Evolutionary conservation across 2,329 filamentous ascomycete species (phyloP), one percentile per base, ranked within the genome.

Genomic region (Microsporum audouinii): DNA sequence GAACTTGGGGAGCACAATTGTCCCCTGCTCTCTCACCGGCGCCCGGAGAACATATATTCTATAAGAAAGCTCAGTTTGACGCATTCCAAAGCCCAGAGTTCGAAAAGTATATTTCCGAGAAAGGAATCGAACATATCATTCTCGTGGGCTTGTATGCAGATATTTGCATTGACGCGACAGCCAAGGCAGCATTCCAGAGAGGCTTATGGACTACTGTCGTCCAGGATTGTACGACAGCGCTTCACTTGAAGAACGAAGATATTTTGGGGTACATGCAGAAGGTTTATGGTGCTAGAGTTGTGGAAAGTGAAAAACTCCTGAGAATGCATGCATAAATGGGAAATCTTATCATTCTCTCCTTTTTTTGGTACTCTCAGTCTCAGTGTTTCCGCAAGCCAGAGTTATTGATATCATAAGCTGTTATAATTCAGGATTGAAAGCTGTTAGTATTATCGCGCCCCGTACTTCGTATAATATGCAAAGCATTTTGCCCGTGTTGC

Each of bases 201-300:
- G 55, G 55, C 23, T 41, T 57, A 57, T 57, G 55, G 55, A 57
- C 55, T n/a, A 57, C 55, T 14, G 55, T 57, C 14, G 31, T 57
- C 55, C 55, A 57, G 55, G 55, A 57, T 41, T 57, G 55, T 57
- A 57, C 55, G 23, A 39, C 34, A 29, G 14, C 55, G 14, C 55
- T 57, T 33, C 55, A 57, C 33, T 29, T 57, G 33, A 27, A 27
- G 31, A 17, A 57, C 12, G 55, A 38, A 38, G 34, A 38, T 12
- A 41, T 57, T 23, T 57, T 57, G 34, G 38, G 38, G 17, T 57
- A 57, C 38, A 57, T 57, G 55, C 55, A 57, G 55, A 57, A 57
- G n/a, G 55, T 57, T 57, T 57, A 57, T 29, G 55, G 55, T 10
- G 12, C 55, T 7, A 57, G 55, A 57, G 31, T 57, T 38, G 55